phyloP scores from a whole-genome alignment of 352 stramenopile genomes.

The Hyaloperonospora brassicae region DNA sequence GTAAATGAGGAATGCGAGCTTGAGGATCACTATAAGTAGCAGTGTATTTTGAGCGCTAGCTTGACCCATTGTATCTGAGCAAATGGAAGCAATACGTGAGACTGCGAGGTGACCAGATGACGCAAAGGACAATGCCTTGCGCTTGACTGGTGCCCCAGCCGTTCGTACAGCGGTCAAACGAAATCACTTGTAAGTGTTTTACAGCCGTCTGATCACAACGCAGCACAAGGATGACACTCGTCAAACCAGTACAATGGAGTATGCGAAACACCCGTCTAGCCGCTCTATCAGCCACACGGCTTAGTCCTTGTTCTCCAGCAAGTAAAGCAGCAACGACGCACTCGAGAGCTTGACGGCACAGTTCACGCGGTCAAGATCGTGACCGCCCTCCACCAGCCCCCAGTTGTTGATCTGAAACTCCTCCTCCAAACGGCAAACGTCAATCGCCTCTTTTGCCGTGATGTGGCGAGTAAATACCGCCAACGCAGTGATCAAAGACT shows the following conservation, averaged over 20 bases:
- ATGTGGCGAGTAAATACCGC: conserved; percentile 81
- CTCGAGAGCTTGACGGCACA: conserved; percentile 75
- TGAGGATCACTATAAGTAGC: no score
- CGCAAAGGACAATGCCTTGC: conserved; percentile 19
- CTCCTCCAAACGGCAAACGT: conserved; percentile 75
- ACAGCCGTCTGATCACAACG: background rate
- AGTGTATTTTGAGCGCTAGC: no score
- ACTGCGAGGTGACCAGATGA: conserved; percentile 14
- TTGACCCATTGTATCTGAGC: no score
- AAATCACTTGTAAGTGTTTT: background rate
- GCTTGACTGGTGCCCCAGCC: conserved; percentile 5
- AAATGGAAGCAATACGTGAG: no score
- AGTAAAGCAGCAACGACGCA: conserved; percentile 76
- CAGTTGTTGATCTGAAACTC: conserved; percentile 86
- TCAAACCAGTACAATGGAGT: conserved; percentile 1
- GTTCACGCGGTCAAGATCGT: conserved; percentile 86
- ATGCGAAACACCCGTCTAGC: background rate
- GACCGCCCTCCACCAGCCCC: conserved; percentile 82
- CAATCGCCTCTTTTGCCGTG: conserved; percentile 78
- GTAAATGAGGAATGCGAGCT: no score
- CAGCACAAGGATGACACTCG: no score
- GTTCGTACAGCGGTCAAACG: conserved; percentile 5
- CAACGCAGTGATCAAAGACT: conserved; percentile 78
- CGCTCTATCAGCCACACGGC: background rate
- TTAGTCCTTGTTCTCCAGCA: conserved; percentile 68